Conservation (phyloP, 768 basidiomycete genomes). For the Vararia minispora region DNA sequence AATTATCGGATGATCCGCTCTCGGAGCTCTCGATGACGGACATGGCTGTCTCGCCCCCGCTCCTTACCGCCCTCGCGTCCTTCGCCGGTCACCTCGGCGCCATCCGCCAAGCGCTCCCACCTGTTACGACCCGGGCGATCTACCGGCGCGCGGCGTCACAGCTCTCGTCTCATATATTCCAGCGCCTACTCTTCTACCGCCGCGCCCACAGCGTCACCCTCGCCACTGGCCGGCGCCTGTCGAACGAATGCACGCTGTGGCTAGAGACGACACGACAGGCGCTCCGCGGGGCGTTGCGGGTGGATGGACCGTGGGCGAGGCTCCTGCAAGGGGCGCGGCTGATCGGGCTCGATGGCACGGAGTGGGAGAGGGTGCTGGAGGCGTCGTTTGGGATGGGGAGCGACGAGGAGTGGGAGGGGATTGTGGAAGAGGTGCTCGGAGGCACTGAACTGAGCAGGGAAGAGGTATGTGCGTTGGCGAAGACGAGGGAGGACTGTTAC, state of each 20-base stretch:
- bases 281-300: constrained; percentile 37
- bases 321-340: constrained; percentile 63
- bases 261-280: constrained; percentile 63
- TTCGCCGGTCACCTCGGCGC: constrained; percentile 71
- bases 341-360: constrained; percentile 45
- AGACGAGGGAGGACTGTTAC: constrained; percentile 29
- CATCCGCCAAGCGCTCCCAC: constrained; percentile 54
- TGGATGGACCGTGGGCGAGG: constrained; percentile 68
- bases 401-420: constrained; percentile 40
- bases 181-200: constrained; percentile 73
- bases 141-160: constrained; percentile 68
- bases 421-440: constrained; percentile 40
- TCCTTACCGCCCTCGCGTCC: constrained; percentile 67
- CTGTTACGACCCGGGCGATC: constrained; percentile 40
- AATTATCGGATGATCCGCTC: constrained; percentile 22
- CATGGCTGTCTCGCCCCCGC: constrained; percentile 50
- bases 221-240: constrained; percentile 49
- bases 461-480: constrained; percentile 48
- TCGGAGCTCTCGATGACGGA: constrained; percentile 20
- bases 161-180: constrained; percentile 68
- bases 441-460: constrained; percentile 51
- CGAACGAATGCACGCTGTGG: constrained; percentile 74
- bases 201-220: constrained; percentile 49
- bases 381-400: constrained; percentile 33
- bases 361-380: constrained; percentile 35